These are phyloP conservation scores for Vickermania ingenoplastis DNA, from an alignment of 208 protist species.

Conservation along the genomic window DNA sequence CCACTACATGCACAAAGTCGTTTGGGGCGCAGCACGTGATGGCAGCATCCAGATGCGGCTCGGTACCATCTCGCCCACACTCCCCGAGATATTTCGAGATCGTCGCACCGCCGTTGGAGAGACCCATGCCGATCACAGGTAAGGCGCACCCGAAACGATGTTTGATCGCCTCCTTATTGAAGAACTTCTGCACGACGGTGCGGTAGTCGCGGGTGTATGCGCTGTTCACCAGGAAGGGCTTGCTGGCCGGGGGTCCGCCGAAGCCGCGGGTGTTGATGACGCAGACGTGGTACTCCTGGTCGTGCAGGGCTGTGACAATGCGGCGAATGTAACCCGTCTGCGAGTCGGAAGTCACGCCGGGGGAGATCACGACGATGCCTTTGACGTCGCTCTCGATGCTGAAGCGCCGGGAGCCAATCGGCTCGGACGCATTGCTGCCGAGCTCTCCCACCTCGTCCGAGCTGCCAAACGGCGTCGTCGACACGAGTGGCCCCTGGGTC, in stretches of 20 bases:
- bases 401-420: neutral
- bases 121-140: slow-evolving; percentile 39
- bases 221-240: slow-evolving; percentile 31
- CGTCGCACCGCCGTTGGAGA: slow-evolving; percentile 41
- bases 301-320: slow-evolving; percentile 16
- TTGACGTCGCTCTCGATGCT: neutral
- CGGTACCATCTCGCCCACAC: slow-evolving; percentile 22
- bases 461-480: neutral
- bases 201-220: slow-evolving; percentile 45
- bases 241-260: slow-evolving; percentile 28
- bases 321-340: slow-evolving; percentile 35
- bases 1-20: slow-evolving; percentile 32
- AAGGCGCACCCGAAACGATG: slow-evolving; percentile 11
- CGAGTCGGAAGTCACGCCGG: slow-evolving; percentile 29
- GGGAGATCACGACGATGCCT: slow-evolving; percentile 41
- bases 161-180: slow-evolving; percentile 11
- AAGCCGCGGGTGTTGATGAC: slow-evolving; percentile 48
- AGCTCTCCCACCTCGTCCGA: neutral
- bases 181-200: slow-evolving; percentile 19
- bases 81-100: slow-evolving; percentile 59
- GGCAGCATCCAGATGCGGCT: slow-evolving; percentile 22
- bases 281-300: slow-evolving; percentile 25
- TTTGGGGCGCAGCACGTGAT: slow-evolving; percentile 34
- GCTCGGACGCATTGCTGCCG: neutral
- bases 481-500: neutral